These are phyloP conservation scores for Yamagishiella unicocca DNA, from an alignment of 139 green algal genomes.

Conservation along the genomic window DNA sequence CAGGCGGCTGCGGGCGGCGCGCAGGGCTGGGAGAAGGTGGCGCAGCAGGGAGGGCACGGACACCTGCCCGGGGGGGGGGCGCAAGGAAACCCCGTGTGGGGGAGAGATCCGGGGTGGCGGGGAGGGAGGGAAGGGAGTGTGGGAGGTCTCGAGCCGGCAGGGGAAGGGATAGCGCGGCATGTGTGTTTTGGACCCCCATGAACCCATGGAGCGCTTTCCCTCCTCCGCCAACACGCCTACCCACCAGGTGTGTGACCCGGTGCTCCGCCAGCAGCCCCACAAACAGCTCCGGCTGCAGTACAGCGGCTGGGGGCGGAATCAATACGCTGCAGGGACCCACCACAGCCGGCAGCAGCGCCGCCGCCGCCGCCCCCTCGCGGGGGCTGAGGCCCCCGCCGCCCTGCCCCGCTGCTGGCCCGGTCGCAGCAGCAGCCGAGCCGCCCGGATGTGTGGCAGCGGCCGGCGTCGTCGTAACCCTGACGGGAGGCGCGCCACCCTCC, in stretches of 20 bases:
- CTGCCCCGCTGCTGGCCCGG: background rate
- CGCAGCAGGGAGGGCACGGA: constrained; percentile 34
- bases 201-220: background rate
- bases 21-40: constrained; percentile 11
- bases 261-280: constrained; percentile 49
- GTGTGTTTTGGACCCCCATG: too few relatives aligned
- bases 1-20: background rate
- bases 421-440: background rate
- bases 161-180: background rate
- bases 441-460: too few relatives aligned
- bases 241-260: constrained; percentile 69
- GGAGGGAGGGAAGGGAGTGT: background rate
- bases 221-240: background rate
- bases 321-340: background rate
- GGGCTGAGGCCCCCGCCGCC: too few relatives aligned
- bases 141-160: background rate
- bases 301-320: background rate
- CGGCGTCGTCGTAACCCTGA: too few relatives aligned
- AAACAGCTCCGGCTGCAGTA: constrained; percentile 37
- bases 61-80: constrained; percentile 15
- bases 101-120: background rate
- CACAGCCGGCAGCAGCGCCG: too few relatives aligned
- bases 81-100: too few relatives aligned
- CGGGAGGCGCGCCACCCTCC: too few relatives aligned
- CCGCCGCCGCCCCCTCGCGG: too few relatives aligned